Evolutionary conservation across 2,329 filamentous ascomycete species (phyloP), one percentile per base, ranked within the genome.

Genomic region (Penicillium freii): DNA sequence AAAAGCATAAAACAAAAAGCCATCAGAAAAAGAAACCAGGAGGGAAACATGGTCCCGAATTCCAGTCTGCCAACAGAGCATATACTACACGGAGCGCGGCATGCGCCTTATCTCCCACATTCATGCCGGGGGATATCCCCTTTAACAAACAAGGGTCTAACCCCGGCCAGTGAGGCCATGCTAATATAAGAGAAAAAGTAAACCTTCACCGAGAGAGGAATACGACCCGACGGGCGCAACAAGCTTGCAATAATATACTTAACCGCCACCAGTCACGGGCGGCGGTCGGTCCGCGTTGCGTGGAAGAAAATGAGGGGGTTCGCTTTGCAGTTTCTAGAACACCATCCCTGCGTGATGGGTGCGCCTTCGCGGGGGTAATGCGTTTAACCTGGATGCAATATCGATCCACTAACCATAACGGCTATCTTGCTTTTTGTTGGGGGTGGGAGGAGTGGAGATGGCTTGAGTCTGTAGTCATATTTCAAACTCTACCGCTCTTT

Each of bases 371-470:
- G 25, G 19, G 38, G 40, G 33, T 55, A 50, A 48, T 49, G 53
- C 50, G 27, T 58, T 60, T 53, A 60, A 34, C 51, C 40, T 21
- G 58, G 38, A 56, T 61, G 47, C 55, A 54, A 51, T 55, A 46
- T 48, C 15, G 27, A 38, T 31, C 40, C 44, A 47, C 38, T 11
- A 33, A 27, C 21, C 13, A 15, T 27, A 46, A 48, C 15, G 36
- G 51, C n/a, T 52, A 54, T 48, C 34, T 47, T n/a, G 31, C 1
- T 33, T 29, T 39, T 19, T 27, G 21, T 46, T 4, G 17, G n/a
- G 13, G 13, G 29, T 27, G 23, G 23, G 23, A 23, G 23, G 23
- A 23, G 11, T 19, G n/a, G 21, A 13, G 6, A 29, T 19, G n/a
- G n/a, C 6, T 29, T 40, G 11, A 7, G 17, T n/a, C 34, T 40